These are phyloP conservation scores for Cornus suecica DNA, from an alignment of 148 eudicot genomes.

Conservation along the genomic window DNA sequence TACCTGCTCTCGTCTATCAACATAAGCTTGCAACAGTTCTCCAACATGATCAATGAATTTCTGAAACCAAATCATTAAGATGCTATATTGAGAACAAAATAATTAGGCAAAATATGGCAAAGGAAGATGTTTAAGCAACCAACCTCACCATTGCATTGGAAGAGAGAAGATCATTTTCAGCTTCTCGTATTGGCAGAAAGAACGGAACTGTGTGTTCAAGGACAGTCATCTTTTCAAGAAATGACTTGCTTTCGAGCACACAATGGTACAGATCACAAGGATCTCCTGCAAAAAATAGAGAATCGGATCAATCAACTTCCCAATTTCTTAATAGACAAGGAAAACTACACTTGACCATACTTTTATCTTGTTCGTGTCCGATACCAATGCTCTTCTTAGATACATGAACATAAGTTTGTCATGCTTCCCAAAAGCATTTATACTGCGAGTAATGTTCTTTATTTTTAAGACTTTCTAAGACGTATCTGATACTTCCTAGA, in stretches of 20 bases:
- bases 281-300: constrained; percentile 58
- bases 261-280: constrained; percentile 87
- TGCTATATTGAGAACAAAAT: constrained; percentile 2
- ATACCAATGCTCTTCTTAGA: too few relatives aligned
- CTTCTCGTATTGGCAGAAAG: constrained; percentile 88
- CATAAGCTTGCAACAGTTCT: constrained; percentile 91
- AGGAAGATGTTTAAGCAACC: constrained; percentile 27
- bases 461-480: too few relatives aligned
- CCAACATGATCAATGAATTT: constrained; percentile 93
- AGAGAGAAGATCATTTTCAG: constrained; percentile 87
- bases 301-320: constrained; percentile 5
- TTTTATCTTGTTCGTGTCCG: too few relatives aligned
- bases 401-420: too few relatives aligned
- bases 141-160: constrained; percentile 96
- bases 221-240: constrained; percentile 97
- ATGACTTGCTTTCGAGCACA: constrained; percentile 96
- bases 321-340: neutral
- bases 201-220: constrained; percentile 95
- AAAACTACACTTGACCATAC: too few relatives aligned
- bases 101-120: neutral
- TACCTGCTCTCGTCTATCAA: constrained; percentile 97
- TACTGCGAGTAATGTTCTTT: too few relatives aligned
- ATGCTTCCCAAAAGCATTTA: too few relatives aligned
- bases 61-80: constrained; percentile 38
- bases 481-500: too few relatives aligned